Evolutionary conservation across 2,329 filamentous ascomycete species (phyloP).

Genomic region (Nemania sp.): DNA sequence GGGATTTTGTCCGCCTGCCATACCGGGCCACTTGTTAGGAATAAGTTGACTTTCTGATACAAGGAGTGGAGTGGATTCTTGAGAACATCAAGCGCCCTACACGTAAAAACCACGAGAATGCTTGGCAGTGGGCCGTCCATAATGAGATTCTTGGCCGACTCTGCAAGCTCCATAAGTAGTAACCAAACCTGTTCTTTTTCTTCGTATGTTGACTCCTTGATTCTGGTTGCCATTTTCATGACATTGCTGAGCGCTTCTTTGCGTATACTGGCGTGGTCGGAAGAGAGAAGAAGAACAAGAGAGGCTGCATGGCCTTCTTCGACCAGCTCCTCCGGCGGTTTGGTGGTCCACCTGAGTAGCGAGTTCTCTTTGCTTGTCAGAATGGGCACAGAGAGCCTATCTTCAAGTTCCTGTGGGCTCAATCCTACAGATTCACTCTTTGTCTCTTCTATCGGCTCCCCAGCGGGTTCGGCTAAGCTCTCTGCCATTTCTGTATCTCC

Average conservation of each 20-base stretch:
- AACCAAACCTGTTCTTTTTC: slow-evolving; percentile 80
- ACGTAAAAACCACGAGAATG: slow-evolving; percentile 75
- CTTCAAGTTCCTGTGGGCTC: slow-evolving; percentile 51
- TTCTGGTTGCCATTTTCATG: slow-evolving; percentile 63
- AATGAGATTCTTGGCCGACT: slow-evolving; percentile 66
- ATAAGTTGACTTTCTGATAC: slow-evolving; percentile 84
- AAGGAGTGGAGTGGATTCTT: slow-evolving; percentile 77
- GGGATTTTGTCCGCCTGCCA: slow-evolving; percentile 78
- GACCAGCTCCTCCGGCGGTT: slow-evolving; percentile 76
- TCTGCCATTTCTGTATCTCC: slow-evolving; percentile 5
- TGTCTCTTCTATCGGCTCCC: slow-evolving; percentile 8
- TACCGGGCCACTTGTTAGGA: slow-evolving; percentile 73
- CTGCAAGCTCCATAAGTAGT: slow-evolving; percentile 76
- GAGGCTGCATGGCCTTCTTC: slow-evolving; percentile 74
- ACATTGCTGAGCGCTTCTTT: slow-evolving; percentile 75
- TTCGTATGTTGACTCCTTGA: slow-evolving; percentile 70
- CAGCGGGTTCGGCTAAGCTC: not conserved
- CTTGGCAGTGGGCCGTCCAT: slow-evolving; percentile 67
- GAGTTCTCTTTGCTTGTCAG: slow-evolving; percentile 53
- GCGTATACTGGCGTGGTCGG: slow-evolving; percentile 73
- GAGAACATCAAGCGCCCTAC: slow-evolving; percentile 69
- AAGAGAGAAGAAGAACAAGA: slow-evolving; percentile 76
- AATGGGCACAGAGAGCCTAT: slow-evolving; percentile 55
- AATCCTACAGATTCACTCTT: slow-evolving; percentile 25
- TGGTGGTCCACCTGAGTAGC: slow-evolving; percentile 69